These are phyloP conservation scores for Backusella liffmaniae DNA, from an alignment of 192 early-diverging fungal genomes.

Conservation along the genomic window DNA sequence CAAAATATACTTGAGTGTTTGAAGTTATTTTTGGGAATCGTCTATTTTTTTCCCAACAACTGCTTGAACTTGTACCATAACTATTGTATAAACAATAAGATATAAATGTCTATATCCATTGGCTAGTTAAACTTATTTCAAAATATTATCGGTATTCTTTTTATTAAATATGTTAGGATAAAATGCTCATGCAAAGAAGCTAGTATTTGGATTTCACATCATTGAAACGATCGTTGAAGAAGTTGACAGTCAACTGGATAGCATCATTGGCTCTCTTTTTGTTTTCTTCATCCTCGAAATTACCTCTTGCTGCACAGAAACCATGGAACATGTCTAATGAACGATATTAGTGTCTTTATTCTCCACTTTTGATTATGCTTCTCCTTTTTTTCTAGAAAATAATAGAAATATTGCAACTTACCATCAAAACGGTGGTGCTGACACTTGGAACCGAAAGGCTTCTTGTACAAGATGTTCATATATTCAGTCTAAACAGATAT, in stretches of 20 bases:
- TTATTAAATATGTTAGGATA: too few relatives aligned
- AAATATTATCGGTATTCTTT: too few relatives aligned
- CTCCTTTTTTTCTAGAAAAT: neutral
- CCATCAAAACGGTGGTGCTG: conserved; percentile 54
- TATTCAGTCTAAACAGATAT: conserved; percentile 31
- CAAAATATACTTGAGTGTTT: too few relatives aligned
- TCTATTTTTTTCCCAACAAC: too few relatives aligned
- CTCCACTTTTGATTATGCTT: conserved; percentile 1
- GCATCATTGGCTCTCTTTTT: conserved; percentile 53
- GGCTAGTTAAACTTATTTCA: too few relatives aligned
- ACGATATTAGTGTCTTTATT: neutral
- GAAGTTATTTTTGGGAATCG: too few relatives aligned
- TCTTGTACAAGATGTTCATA: conserved; percentile 40
- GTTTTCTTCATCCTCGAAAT: conserved; percentile 43
- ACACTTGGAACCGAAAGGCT: conserved; percentile 50
- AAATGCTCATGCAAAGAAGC: too few relatives aligned
- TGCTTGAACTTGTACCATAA: too few relatives aligned
- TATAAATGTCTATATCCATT: too few relatives aligned
- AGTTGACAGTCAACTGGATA: conserved; percentile 48
- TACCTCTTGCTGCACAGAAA: conserved; percentile 58
- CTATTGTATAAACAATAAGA: too few relatives aligned
- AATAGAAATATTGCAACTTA: neutral
- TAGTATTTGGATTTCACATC: too few relatives aligned
- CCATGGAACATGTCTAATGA: conserved; percentile 45
- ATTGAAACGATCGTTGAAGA: conserved; percentile 36